phyloP scores from a whole-genome alignment of 495 filamentous ascomycete species.

The Tuber microsphaerosporum region DNA sequence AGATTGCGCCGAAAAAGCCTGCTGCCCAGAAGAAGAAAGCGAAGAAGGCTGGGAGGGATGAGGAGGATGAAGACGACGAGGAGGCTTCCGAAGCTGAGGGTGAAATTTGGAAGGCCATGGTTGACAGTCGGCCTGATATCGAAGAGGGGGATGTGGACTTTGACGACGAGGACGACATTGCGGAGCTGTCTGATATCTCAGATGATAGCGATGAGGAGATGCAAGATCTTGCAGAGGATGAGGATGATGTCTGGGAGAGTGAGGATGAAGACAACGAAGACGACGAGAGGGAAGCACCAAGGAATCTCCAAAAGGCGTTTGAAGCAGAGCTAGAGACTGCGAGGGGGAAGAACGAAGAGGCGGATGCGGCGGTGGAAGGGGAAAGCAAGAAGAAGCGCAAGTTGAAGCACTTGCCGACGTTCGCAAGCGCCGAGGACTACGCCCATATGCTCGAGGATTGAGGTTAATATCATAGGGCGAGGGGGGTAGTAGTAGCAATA shows the following conservation, averaged over 20 bases:
- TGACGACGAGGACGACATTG: slow-evolving; percentile 46
- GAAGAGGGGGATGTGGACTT: slow-evolving; percentile 57
- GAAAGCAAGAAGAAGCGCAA: slow-evolving; percentile 64
- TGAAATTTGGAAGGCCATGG: slow-evolving; percentile 90
- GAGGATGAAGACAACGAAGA: slow-evolving; percentile 48
- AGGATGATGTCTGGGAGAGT: slow-evolving; percentile 47
- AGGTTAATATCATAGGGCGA: not conserved
- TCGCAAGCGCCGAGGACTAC: slow-evolving; percentile 90
- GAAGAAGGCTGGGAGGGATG: slow-evolving; percentile 46
- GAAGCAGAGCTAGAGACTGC: slow-evolving; percentile 44
- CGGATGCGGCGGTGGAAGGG: slow-evolving; percentile 43
- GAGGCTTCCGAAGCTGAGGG: slow-evolving; percentile 51
- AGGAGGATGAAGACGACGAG: slow-evolving; percentile 46
- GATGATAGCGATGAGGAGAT: slow-evolving; percentile 38
- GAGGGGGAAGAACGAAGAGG: slow-evolving; percentile 40
- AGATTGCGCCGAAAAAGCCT: slow-evolving; percentile 62
- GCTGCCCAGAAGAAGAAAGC: slow-evolving; percentile 50
- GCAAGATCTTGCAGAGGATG: slow-evolving; percentile 47
- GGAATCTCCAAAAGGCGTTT: slow-evolving; percentile 44
- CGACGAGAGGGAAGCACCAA: slow-evolving; percentile 53
- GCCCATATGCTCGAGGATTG: slow-evolving; percentile 60
- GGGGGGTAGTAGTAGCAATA: not conserved
- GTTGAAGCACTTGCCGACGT: slow-evolving; percentile 80
- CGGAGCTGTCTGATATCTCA: not conserved
- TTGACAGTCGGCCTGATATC: slow-evolving; percentile 68